Base-by-base conservation (phyloP, 257 asterid genomes). In the Echites panduratus region DNA sequence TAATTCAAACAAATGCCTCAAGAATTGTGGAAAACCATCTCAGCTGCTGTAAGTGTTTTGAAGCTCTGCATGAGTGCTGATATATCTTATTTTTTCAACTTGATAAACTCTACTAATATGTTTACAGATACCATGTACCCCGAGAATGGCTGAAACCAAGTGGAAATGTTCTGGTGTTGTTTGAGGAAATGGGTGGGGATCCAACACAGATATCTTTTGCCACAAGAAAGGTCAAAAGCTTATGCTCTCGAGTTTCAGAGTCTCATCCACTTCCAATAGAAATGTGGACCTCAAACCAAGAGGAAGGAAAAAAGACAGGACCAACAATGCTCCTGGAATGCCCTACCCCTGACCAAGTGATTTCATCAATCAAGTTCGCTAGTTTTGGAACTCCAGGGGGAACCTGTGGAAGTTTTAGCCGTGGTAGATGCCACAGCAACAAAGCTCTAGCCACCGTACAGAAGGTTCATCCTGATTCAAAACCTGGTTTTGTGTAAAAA, bases 361-460 rank as follows among this genome's bases (percentile, higher is more conserved):
- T 93, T 71, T 85, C 96, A 8, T 74, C 88, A 10, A 87, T 93
- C 29, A 86, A 82, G 73, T 93, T 93, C 54, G 96, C 96, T 19
- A 91, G 97, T 84, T 93, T 83, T 47, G 98, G 98, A 73, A 93
- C 94, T 69, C 98, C 98, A 19, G 79, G 9, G 4, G 98, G 98
- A 49, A 65, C 81, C 20, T 93, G 97, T 29, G 98, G 98, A n/a
- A 85, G 91, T 76, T 89, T 87, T 59, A 88, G 84, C 81, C 95
- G 91, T n/a, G 95, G 98, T 7, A 82, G 73, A 71, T 93, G 98
- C 83, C 85, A 85, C 80, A 89, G 95, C 89, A 72, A 43, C 67
- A 76, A 70, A 22, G 95, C 96, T 64, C 86, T 74, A 58, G 74
- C 96, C 48, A 27, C 86, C n/a, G 80, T 95, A 57, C 74, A 84